Evolutionary conservation across 2,329 filamentous ascomycete genomes (phyloP), one percentile per base, ranked within the genome.

Genomic region (Fusarium fracticaudum): DNA sequence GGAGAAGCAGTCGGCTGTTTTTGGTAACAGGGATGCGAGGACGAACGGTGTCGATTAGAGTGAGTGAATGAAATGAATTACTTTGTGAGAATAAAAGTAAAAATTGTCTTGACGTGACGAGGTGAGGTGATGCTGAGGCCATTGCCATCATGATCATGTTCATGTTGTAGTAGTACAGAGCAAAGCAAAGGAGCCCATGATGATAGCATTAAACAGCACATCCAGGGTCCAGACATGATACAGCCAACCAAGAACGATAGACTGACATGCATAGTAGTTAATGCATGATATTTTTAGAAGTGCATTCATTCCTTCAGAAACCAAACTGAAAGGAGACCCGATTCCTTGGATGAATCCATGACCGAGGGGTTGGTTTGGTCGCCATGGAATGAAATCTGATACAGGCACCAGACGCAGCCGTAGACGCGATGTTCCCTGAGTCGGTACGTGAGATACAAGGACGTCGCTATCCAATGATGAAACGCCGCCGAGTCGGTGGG

Each of bases 31-130:
- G 60, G 58, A 72, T 62, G 63, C 58, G 51, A 57, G 68, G 68
- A 71, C 51, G 60, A 75, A 74, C 60, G 67, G 76, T 74, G 68
- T 75, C 71, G 73, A 75, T 64, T 77, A 77, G 76, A 78, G 64
- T 73, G 45, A 48, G 26, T 31, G 45, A 48, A 31, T 31, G 71
- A 78, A 75, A 76, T 78, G 71, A 57, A 76, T 53, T 67, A 15
- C 61, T 69, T 73, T 73, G 54, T 63, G 69, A 70, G 44, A 43
- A 70, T 43, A 70, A 57, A 33, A 17, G 37, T 50, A 41, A 35
- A 65, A 35, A 60, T 35, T 20, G 8, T 11, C 24, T n/a, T 31
- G 41, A 35, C 40, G 60, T 65, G 57, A 66, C 24, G 24, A 41
- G 40, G 41, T 40, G 35, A 53, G 35, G 44, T 37, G 29, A 58